phyloP scores from a whole-genome alignment of 805 yeast species.

The Candida ascalaphidarum region DNA sequence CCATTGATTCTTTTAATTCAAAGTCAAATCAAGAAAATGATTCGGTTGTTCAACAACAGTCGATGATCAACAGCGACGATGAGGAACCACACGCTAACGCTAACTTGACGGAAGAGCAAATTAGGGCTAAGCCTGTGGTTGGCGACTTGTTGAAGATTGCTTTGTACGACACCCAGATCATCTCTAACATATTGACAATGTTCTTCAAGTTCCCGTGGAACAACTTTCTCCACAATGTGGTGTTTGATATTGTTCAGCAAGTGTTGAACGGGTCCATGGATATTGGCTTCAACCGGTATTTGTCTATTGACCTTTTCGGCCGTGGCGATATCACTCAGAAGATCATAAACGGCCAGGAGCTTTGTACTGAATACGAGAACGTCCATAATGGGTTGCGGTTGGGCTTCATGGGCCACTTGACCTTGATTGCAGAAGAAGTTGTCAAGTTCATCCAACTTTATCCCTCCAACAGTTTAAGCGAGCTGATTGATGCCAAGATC shows the following conservation, averaged over 20 bases:
- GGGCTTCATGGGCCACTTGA: slow-evolving; percentile 37
- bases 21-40: slow-evolving; percentile 1
- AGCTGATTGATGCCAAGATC: slow-evolving; percentile 27
- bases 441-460: slow-evolving; percentile 63
- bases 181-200: slow-evolving; percentile 33
- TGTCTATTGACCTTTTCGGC: slow-evolving; percentile 53
- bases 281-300: slow-evolving; percentile 38
- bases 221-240: slow-evolving; percentile 38
- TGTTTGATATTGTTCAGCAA: slow-evolving; percentile 40
- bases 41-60: slow-evolving; percentile 3
- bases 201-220: slow-evolving; percentile 41
- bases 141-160: slow-evolving; percentile 36
- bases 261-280: slow-evolving; percentile 40
- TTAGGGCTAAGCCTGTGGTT: slow-evolving; percentile 33
- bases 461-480: slow-evolving; percentile 29
- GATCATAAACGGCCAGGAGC: slow-evolving; percentile 38
- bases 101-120: slow-evolving; percentile 33
- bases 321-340: slow-evolving; percentile 32
- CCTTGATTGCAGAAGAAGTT: slow-evolving; percentile 89
- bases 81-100: slow-evolving; percentile 38
- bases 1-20: slow-evolving; percentile 29
- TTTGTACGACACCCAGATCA: slow-evolving; percentile 34
- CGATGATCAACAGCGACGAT: slow-evolving; percentile 14
- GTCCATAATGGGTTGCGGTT: slow-evolving; percentile 17
- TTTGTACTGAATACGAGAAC: slow-evolving; percentile 17